phyloP scores from a whole-genome alignment of 1,284 basidiomycete genomes.

The Mycena sp. region DNA sequence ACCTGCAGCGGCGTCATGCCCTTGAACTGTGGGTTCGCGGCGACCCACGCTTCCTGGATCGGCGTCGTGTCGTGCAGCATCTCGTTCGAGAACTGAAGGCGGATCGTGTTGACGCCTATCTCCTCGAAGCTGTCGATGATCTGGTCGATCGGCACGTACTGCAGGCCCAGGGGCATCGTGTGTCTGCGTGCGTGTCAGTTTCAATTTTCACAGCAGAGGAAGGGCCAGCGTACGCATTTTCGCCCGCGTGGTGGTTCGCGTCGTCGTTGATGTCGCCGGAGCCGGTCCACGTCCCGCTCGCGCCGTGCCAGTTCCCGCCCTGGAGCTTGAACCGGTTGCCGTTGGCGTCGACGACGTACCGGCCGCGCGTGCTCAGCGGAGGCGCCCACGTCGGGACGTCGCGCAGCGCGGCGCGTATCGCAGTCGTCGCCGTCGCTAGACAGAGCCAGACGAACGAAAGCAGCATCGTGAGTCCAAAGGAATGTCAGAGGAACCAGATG shows the following conservation, averaged over 20 bases:
- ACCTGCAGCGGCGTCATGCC: constrained; percentile 25
- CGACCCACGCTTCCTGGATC: constrained; percentile 17
- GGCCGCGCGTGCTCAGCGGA: constrained; percentile 27
- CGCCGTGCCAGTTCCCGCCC: constrained; percentile 29
- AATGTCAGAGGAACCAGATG: too few species aligned
- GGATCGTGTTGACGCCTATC: constrained; percentile 23
- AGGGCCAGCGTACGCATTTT: neutral
- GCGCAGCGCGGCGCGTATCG: too few species aligned
- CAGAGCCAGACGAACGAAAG: too few species aligned
- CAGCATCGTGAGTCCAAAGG: too few species aligned
- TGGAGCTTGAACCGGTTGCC: constrained; percentile 24
- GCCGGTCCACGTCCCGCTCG: constrained; percentile 22
- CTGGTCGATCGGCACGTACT: constrained; percentile 29
- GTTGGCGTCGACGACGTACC: constrained; percentile 24
- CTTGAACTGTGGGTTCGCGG: constrained; percentile 28
- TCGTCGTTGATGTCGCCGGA: constrained; percentile 28
- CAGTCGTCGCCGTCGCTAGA: too few species aligned
- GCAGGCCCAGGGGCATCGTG: constrained; percentile 28
- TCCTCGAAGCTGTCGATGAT: constrained; percentile 27
- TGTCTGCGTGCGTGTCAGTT: neutral
- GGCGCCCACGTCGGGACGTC: constrained; percentile 6
- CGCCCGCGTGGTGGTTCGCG: constrained; percentile 21
- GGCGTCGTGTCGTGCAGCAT: constrained; percentile 25
- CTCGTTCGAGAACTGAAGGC: constrained; percentile 26
- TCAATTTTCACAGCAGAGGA: neutral